Evolutionary conservation across 352 stramenopile species (phyloP), one percentile per base, ranked within the genome.

Genomic region (Globisporangium paroecandrum): DNA sequence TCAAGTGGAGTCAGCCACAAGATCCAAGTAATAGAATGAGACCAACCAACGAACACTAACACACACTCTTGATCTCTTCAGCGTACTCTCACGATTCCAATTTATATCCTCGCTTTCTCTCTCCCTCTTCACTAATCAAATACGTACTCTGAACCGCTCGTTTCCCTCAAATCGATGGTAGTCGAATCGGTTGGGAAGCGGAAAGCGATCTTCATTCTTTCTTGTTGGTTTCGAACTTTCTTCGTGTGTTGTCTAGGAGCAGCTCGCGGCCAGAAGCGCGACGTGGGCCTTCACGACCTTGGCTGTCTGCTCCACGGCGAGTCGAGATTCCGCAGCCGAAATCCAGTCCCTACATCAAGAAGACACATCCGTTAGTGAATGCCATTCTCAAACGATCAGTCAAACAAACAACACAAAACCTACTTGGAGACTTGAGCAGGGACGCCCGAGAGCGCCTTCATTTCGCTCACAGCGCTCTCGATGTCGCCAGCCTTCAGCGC

Each of bases 261-360:
- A 90, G 72, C 87, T 95, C n/a, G 83, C 87, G 20, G 87, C 87
- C 34, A 95, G 68, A 54, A 95, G 67, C 34, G 87, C 84, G 53
- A 91, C 82, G 65, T 95, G 87, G 25, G 87, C 85, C 76, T 95
- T 95, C 54, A 95, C 74, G 62, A 93, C 77, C 78, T 91, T 91
- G 47, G 83, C 79, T 2, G 87, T 93, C 71, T 95, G 87, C 67
- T 95, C 87, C 41, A 95, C 80, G 9, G 85, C 81, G 63, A 95
- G 72, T 53, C 87, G 83, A 56, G 82, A 82, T 63, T 95, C 83
- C 1, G 87, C 87, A 49, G 87, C 87, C 58, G 64, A 66, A 49
- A 95, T 77, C 87, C 87, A 95, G 71, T 95, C 87, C 36, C 73
- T 83, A 15, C 25, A 60, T 4, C 6, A 49, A 58, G 2, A 63